phyloP scores from a whole-genome alignment of 2,329 filamentous ascomycete genomes.

The Fusarium udum region DNA sequence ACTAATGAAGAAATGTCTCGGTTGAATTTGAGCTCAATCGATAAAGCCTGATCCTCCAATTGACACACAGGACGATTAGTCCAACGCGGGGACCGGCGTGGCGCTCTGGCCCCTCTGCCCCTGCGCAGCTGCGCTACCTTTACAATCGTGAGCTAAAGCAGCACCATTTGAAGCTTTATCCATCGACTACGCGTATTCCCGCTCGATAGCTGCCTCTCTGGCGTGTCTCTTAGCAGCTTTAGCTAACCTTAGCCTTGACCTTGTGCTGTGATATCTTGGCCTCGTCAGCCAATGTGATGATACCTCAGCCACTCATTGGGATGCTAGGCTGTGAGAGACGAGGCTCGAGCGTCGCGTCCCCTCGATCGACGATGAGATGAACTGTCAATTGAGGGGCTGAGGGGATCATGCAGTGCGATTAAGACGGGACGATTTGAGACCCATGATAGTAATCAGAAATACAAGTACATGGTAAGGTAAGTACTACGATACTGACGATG shows the following conservation, averaged over 20 bases:
- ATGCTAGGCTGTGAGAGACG: constrained; percentile 7
- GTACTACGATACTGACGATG: not conserved
- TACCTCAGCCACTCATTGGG: not conserved
- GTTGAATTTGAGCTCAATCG: constrained; percentile 12
- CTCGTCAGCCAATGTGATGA: constrained; percentile 6
- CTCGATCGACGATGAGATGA: constrained; percentile 26
- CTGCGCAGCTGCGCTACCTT: constrained; percentile 30
- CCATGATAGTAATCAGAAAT: constrained; percentile 3
- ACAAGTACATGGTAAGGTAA: not conserved
- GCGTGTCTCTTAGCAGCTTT: constrained; percentile 12
- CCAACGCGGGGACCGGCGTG: constrained; percentile 8
- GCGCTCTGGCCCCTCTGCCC: constrained; percentile 14
- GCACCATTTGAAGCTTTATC: constrained; percentile 13
- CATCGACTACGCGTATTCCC: constrained; percentile 28
- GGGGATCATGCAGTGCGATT: constrained; percentile 3
- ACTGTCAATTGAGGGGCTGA: not conserved
- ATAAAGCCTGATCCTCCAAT: constrained; percentile 16
- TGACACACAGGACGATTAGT: not conserved
- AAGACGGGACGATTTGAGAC: not conserved
- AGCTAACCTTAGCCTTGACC: not conserved
- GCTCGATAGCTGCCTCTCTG: constrained; percentile 20
- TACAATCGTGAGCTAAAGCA: constrained; percentile 13
- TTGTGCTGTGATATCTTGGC: constrained; percentile 4
- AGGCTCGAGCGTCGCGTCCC: constrained; percentile 3
- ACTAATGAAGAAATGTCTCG: constrained; percentile 16